Percentiles rank a stretch among this genome's conserved stretches.
phyloP scores from a whole-genome alignment of 306 rosid species.

The Crataegus laevigata region DNA sequence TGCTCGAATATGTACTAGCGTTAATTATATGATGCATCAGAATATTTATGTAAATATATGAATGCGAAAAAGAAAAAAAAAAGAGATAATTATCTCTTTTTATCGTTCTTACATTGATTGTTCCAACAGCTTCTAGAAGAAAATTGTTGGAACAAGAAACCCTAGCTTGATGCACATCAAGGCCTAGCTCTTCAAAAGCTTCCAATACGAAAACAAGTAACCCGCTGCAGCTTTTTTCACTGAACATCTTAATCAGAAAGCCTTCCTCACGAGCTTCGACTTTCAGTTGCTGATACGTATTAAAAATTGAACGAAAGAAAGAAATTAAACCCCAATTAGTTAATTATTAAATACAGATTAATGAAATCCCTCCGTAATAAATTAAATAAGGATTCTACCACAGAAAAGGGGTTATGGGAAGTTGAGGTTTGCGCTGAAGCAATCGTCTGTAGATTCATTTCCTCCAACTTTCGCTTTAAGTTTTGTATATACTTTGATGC shows the following conservation, averaged over 20 bases:
- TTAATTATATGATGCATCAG: neutral
- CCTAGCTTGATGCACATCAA: slow-evolving; percentile 63
- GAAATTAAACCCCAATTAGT: neutral
- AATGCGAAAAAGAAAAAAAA: no score
- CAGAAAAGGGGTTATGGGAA: slow-evolving; percentile 32
- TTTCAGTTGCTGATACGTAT: slow-evolving; percentile 19
- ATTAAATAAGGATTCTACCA: slow-evolving; percentile 15
- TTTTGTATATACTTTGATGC: slow-evolving; percentile 27
- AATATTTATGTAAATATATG: no score
- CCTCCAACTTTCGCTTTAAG: slow-evolving; percentile 29
- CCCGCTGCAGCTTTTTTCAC: slow-evolving; percentile 38
- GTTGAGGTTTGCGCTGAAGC: neutral
- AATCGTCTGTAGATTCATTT: slow-evolving; percentile 1
- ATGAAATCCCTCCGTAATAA: neutral
- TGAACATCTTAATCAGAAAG: slow-evolving; percentile 40
- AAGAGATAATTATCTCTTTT: neutral
- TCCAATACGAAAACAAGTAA: slow-evolving; percentile 54
- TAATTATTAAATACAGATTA: neutral
- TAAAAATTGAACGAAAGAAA: neutral
- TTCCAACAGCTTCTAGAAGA: slow-evolving; percentile 41
- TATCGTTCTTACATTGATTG: neutral
- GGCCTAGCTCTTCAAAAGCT: slow-evolving; percentile 59
- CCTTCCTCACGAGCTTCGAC: slow-evolving; percentile 37
- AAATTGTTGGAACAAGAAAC: slow-evolving; percentile 50
- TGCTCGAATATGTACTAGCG: neutral